A percentile compares a stretch with the other conserved stretches of the same genome.
These are phyloP conservation scores for Suillus cothurnatus DNA, from an alignment of 768 basidiomycete genomes.

Conservation along the genomic window DNA sequence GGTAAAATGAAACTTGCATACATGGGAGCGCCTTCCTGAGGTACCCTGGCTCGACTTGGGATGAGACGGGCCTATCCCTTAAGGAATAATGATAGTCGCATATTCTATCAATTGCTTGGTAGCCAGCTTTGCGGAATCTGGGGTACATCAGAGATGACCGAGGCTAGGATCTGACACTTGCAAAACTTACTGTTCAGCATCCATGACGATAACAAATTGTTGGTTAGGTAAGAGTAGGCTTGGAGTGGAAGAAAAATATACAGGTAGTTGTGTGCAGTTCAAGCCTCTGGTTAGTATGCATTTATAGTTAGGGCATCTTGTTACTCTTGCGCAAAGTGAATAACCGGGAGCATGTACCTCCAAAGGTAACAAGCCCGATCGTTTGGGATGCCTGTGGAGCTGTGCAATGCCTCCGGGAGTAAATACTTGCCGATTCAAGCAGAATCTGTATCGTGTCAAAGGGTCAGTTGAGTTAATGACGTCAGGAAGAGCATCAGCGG, in stretches of 20 bases:
- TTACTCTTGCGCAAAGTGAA: background rate
- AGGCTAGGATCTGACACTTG: background rate
- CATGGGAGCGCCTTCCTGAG: slow-evolving; percentile 68
- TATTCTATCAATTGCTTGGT: slow-evolving; percentile 86
- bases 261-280: background rate
- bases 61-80: slow-evolving; percentile 63
- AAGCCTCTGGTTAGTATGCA: background rate
- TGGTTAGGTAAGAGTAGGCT: background rate
- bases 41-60: slow-evolving; percentile 87
- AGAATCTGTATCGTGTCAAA: background rate
- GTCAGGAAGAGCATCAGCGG: background rate
- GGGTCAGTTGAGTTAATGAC: background rate
- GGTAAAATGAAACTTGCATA: slow-evolving; percentile 26
- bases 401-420: background rate
- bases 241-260: background rate
- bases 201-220: slow-evolving; percentile 33
- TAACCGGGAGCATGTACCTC: background rate
- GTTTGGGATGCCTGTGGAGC: background rate
- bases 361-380: background rate
- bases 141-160: background rate
- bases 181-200: slow-evolving; percentile 46
- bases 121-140: slow-evolving; percentile 85
- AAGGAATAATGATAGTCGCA: slow-evolving; percentile 85
- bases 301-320: background rate
- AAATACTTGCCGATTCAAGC: too few relatives aligned